Evolutionary conservation across 139 green algal species (phyloP), one percentile per base, ranked within the genome.

Genomic region (Chlamydomonas asymmetrica): DNA sequence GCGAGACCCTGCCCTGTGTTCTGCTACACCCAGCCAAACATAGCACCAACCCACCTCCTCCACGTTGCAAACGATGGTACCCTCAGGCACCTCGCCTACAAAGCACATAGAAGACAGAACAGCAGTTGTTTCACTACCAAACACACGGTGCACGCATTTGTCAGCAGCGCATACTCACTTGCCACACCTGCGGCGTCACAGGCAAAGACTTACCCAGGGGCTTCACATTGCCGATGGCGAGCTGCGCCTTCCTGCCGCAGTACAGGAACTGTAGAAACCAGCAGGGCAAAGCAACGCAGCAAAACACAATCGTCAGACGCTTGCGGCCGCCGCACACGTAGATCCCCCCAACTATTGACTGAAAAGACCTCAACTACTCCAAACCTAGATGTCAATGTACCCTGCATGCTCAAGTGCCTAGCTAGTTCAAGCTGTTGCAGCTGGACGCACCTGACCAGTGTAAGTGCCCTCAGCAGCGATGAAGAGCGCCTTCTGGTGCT

Each of bases 1-100:
- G n/a, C n/a, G n/a, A n/a, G n/a, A n/a, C n/a, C n/a, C n/a, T n/a
- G n/a, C 57, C 57, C n/a, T 9, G 22, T 16, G n/a, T 31, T 64
- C 20, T 64, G 57, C 57, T 64, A 27, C 57, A 29, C 45, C 20
- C 13, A 31, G 20, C 18, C 59, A 66, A 9, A 56, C 63, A 50
- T 23, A 54, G 35, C 40, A 6, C n/a, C n/a, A n/a, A 78, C 79
- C 69, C 64, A 90, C 89, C 91, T 94, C 89, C 93, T 99, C 97
- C 69, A 99, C 85, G 86, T 99, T 99, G 96, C 96, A 99, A 48
- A 98, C 84, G 80, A 99, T 94, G 85, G 95, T 96, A 88, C 97
- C 97, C 89, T 99, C 97, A 62, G 97, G 97, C 95, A 99, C 97
- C 67, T 93, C 86, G 57, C 91, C n/a, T n/a, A n/a, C n/a, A n/a